Percentiles rank a stretch among this genome's conserved stretches.
Conservation (phyloP, 805 yeast species). For the Ogataea degrootiae region DNA sequence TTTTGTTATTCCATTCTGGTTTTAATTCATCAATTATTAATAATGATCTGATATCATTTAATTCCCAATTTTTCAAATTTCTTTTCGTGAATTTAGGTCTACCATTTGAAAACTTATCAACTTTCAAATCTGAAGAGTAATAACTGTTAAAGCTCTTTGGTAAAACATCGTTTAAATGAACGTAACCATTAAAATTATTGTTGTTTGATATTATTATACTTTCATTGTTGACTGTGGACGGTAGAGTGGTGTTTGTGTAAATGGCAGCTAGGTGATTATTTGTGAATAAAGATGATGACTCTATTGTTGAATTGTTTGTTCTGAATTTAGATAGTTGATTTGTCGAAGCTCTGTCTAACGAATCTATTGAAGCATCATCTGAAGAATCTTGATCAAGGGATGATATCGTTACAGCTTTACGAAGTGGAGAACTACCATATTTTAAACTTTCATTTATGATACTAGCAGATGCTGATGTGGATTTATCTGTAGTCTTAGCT, state of each 20-base stretch:
- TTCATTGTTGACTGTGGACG: slow-evolving; percentile 9
- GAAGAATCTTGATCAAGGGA: slow-evolving; percentile 15
- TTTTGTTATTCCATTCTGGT: slow-evolving; percentile 51
- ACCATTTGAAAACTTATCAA: slow-evolving; percentile 48
- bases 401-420: slow-evolving; percentile 22
- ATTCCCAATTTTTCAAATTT: slow-evolving; percentile 62
- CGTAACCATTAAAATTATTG: slow-evolving; percentile 7
- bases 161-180: slow-evolving; percentile 43
- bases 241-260: slow-evolving; percentile 25
- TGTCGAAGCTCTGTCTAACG: slow-evolving; percentile 6
- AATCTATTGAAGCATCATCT: slow-evolving; percentile 24
- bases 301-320: slow-evolving; percentile 13
- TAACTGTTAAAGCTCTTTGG: slow-evolving; percentile 49
- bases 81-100: slow-evolving; percentile 61
- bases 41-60: slow-evolving; percentile 64
- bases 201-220: neutral
- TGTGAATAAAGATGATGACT: slow-evolving; percentile 21
- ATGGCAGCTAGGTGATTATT: slow-evolving; percentile 21
- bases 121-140: slow-evolving; percentile 52
- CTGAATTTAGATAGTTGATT: slow-evolving; percentile 5
- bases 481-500: neutral
- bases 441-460: slow-evolving; percentile 10
- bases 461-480: slow-evolving; percentile 1
- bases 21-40: slow-evolving; percentile 46
- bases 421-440: slow-evolving; percentile 32